Evolutionary conservation across 1,139 yeast species (phyloP), one percentile per base, ranked within the genome.

Genomic region (Pichia sp.): DNA sequence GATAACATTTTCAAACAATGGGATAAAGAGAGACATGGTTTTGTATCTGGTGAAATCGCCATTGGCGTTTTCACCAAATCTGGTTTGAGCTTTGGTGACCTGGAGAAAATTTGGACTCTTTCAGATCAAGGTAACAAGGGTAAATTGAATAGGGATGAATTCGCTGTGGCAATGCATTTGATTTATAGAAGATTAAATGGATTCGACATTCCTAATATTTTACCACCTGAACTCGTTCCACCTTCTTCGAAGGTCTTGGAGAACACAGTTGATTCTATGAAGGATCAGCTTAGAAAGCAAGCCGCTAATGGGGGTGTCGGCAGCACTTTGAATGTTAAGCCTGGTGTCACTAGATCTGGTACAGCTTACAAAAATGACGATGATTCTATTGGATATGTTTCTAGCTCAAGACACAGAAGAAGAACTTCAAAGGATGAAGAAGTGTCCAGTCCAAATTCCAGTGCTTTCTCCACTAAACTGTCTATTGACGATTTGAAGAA

Each of bases 31-130:
- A 69, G 70, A 33, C 67, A 64, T 34, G 97, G 98, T 0, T 71
- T 63, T 44, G 69, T 91, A 38, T 80, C 77, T 39, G 95, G 97
- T 12, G 77, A 75, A 28, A 77, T 80, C 14, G 96, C 96, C 1
- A 86, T 91, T 37, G 76, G 76, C 43, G 80, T 91, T 26, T 87
- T 91, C 59, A 80, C 93, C 33, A 91, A 91, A 60, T 82, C 94
- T 20, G 97, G 97, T 1, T 72, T 91, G 47, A 70, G 78, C 39
- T 75, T 96, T 58, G 72, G 77, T 9, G 96, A 88, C 49, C 69
- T 91, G 44, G 97, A 88, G 57, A 69, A 78, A 26, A 85, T 91
- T 45, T 91, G 98, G 98, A 86, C 82, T 37, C 64, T 82, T 46
- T 74, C 82, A 25, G 88, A 83, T 52, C 66, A 74, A 16, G 76